Percentiles rank a stretch among this genome's conserved stretches.
These are phyloP conservation scores for Rhytidhysteron rufulum DNA, from an alignment of 2,329 filamentous ascomycete genomes.

Conservation along the genomic window DNA sequence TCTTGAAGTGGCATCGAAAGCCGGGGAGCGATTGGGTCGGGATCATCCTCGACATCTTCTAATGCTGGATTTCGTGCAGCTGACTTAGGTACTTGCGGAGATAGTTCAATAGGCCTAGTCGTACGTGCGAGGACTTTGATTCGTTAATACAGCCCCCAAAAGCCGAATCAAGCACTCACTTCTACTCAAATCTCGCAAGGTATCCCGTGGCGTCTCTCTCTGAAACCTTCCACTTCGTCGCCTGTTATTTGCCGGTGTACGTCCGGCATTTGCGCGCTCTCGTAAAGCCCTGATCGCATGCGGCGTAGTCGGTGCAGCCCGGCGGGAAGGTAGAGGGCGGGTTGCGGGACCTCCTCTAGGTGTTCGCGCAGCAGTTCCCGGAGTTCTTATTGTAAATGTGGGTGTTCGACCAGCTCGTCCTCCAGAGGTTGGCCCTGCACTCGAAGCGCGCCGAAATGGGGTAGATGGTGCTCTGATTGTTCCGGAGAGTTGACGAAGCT, in stretches of 20 bases:
- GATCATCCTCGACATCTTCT: conserved; percentile 49
- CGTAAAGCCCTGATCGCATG: conserved; percentile 53
- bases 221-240: conserved; percentile 47
- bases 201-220: conserved; percentile 54
- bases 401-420: conserved; percentile 24
- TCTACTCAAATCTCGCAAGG: conserved; percentile 51
- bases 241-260: conserved; percentile 49
- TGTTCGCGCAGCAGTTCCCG: conserved; percentile 29
- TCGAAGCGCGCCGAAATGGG: conserved; percentile 32
- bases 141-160: neutral
- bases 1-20: conserved; percentile 41
- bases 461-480: conserved; percentile 29
- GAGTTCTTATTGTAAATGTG: conserved; percentile 26
- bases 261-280: conserved; percentile 47
- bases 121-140: conserved; percentile 46
- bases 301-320: conserved; percentile 49
- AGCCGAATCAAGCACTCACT: conserved; percentile 27
- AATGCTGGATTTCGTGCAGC: conserved; percentile 28
- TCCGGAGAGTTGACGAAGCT: too few relatives aligned
- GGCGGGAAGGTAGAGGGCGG: conserved; percentile 29
- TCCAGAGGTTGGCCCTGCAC: conserved; percentile 28
- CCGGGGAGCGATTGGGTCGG: conserved; percentile 38
- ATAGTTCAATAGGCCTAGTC: conserved; percentile 45
- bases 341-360: conserved; percentile 30
- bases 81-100: conserved; percentile 37